Percentiles rank a stretch among this genome's conserved stretches.
phyloP scores from a whole-genome alignment of 306 rosid genomes.

The Malus sieversii region DNA sequence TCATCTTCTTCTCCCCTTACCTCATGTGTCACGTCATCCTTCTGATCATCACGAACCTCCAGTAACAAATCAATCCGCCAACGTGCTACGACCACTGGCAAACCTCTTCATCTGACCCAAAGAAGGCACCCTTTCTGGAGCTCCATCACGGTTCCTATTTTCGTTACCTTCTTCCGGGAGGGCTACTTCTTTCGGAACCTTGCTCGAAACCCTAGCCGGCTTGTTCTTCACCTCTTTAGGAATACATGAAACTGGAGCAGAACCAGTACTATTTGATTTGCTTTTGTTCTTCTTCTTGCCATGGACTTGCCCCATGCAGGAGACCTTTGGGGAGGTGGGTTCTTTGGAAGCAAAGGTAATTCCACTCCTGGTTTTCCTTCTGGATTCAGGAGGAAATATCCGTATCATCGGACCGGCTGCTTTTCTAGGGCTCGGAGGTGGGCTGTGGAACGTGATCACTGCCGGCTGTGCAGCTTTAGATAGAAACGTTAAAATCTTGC shows the following conservation, averaged over 20 bases:
- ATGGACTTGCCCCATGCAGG: constrained; percentile 57
- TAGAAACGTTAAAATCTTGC: constrained; percentile 29
- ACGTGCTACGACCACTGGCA: not conserved
- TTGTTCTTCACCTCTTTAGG: constrained; percentile 14
- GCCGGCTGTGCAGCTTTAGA: constrained; percentile 25
- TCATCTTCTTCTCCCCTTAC: not conserved
- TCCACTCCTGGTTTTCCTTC: constrained; percentile 29
- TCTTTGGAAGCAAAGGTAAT: constrained; percentile 30
- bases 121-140: constrained; percentile 2
- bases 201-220: constrained; percentile 14
- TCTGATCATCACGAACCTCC: not conserved
- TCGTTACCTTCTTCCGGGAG: not conserved
- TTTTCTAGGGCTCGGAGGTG: constrained; percentile 28
- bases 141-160: not conserved
- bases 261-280: not conserved
- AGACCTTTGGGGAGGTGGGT: constrained; percentile 52
- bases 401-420: constrained; percentile 19
- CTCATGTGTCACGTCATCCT: not conserved
- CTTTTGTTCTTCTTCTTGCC: constrained; percentile 16
- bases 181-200: constrained; percentile 1
- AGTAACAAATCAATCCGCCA: constrained; percentile 2
- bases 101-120: constrained; percentile 13
- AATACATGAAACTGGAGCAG: not conserved
- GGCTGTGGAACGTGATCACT: constrained; percentile 19
- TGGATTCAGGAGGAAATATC: constrained; percentile 43